Evolutionary conservation across 139 green algal genomes (phyloP).

Genomic region (Gonium pectorale): DNA sequence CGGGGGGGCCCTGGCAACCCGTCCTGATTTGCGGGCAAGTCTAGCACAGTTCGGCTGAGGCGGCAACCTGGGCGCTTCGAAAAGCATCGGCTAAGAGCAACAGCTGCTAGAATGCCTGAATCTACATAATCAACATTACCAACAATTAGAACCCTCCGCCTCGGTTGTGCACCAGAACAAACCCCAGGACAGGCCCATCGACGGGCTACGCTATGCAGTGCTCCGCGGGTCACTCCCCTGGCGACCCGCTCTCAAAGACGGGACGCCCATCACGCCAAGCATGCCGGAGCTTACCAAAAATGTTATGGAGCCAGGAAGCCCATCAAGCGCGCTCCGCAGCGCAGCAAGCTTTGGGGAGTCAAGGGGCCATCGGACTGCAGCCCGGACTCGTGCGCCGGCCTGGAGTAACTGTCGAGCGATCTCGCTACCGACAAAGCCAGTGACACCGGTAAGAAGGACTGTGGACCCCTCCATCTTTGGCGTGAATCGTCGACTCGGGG

Average conservation of each 20-base stretch:
- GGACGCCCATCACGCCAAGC: too few relatives aligned
- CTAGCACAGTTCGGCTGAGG: too few relatives aligned
- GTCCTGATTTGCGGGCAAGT: too few relatives aligned
- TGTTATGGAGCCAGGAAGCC: constrained; percentile 3
- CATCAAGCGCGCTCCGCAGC: not conserved
- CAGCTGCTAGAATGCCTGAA: not conserved
- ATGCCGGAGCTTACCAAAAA: constrained; percentile 6
- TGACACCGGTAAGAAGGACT: constrained; percentile 47
- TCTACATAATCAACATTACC: not conserved
- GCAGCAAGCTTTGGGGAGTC: not conserved
- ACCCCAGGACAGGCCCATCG: not conserved
- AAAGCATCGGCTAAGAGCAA: too few relatives aligned
- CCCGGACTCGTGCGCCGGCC: constrained; percentile 3
- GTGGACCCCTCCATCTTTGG: constrained; percentile 13
- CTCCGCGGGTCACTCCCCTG: not conserved
- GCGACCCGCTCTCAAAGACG: not conserved
- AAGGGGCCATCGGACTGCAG: not conserved
- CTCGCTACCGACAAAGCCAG: constrained; percentile 60
- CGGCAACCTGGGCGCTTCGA: too few relatives aligned
- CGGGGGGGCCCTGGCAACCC: too few relatives aligned
- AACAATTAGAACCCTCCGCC: not conserved
- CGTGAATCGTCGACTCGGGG: too few relatives aligned
- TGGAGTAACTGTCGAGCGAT: constrained; percentile 55
- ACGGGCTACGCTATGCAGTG: not conserved
- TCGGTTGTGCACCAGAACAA: not conserved